Conservation (phyloP, 75 land plant species). For the Pseudotsuga menziesii region DNA sequence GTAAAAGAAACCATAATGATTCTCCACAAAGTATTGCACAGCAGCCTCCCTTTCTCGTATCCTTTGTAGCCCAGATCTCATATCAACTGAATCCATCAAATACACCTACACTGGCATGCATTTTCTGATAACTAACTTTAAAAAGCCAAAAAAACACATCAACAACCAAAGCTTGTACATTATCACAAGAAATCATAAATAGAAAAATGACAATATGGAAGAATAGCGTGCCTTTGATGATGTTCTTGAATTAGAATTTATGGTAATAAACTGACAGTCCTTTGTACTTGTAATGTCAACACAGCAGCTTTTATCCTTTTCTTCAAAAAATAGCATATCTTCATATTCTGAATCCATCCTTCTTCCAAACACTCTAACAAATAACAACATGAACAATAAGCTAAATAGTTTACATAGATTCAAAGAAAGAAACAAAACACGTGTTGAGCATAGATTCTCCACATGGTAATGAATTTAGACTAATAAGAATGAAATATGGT, state of each 20-base stretch:
- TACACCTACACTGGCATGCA: constrained; percentile 57
- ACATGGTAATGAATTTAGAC: constrained; percentile 1
- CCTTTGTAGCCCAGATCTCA: constrained; percentile 31
- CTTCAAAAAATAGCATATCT: constrained; percentile 56
- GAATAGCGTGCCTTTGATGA: constrained; percentile 85
- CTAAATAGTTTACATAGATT: not conserved
- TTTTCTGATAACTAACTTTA: not conserved
- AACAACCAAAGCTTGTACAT: constrained; percentile 1
- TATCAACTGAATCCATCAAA: constrained; percentile 59
- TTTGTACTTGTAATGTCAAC: constrained; percentile 95
- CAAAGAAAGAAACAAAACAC: constrained; percentile 6
- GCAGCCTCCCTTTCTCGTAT: constrained; percentile 61
- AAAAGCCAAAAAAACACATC: not conserved
- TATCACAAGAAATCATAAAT: not conserved
- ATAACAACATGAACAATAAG: constrained; percentile 7
- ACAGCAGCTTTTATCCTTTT: constrained; percentile 65
- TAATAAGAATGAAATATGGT: too few species aligned
- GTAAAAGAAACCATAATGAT: constrained; percentile 79
- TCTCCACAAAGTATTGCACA: constrained; percentile 90
- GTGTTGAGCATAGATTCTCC: constrained; percentile 6
- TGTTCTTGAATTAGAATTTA: constrained; percentile 90
- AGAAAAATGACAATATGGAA: constrained; percentile 3
- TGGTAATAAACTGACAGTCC: constrained; percentile 78
- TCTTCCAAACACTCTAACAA: constrained; percentile 59
- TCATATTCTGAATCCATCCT: constrained; percentile 35